phyloP scores from a whole-genome alignment of 148 eudicot genomes.

The Rhododendron griersonianum region DNA sequence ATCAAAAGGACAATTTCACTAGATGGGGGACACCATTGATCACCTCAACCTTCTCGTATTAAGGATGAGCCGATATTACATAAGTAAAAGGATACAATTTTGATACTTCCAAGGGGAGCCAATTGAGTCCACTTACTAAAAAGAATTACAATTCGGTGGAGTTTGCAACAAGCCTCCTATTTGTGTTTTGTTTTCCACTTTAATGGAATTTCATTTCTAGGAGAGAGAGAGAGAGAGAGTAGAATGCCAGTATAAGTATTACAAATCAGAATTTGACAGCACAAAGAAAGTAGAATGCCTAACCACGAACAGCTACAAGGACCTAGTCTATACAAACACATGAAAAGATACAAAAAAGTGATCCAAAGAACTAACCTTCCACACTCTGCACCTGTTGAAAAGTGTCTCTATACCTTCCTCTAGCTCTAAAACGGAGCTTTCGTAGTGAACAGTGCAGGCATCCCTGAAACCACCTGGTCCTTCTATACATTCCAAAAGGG shows the following conservation, averaged over 20 bases:
- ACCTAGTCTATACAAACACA: neutral
- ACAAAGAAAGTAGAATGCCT: neutral
- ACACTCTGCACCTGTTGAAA: conserved; percentile 43
- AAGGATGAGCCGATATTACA: neutral
- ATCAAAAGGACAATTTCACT: neutral
- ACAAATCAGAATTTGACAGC: conserved; percentile 1
- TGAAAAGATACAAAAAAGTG: neutral
- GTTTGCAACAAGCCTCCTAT: neutral
- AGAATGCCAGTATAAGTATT: neutral
- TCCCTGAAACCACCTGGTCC: conserved; percentile 66
- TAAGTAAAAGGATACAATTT: neutral
- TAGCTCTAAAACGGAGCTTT: conserved; percentile 38
- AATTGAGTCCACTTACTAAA: neutral
- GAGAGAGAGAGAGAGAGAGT: neutral
- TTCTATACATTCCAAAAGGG: conserved; percentile 61
- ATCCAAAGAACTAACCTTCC: conserved; percentile 48
- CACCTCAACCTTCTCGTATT: neutral
- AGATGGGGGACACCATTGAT: neutral
- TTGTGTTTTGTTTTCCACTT: neutral
- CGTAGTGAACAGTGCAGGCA: conserved; percentile 47
- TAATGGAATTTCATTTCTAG: neutral
- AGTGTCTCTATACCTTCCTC: conserved; percentile 53
- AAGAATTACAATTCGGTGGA: neutral
- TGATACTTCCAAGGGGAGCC: neutral
- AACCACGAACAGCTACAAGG: conserved; percentile 3